Evolutionary conservation across 148 eudicot species (phyloP).

Genomic region (Camellia lanceoleosa): DNA sequence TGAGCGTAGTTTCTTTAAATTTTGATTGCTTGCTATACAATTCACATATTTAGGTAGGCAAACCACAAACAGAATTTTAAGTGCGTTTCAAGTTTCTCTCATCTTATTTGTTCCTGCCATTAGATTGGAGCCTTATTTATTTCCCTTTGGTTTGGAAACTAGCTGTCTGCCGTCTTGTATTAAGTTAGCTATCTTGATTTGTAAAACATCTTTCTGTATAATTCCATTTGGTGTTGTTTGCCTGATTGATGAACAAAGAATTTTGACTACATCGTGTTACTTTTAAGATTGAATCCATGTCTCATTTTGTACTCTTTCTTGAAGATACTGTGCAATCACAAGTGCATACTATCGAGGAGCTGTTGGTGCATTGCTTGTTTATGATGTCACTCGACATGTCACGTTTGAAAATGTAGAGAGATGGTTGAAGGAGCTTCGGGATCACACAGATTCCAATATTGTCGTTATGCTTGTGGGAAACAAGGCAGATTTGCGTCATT

Average conservation of each 20-base stretch:
- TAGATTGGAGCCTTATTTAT: not conserved
- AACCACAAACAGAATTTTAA: not conserved
- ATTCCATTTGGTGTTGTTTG: not conserved
- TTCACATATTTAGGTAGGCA: not conserved
- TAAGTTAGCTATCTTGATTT: not conserved
- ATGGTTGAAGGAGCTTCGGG: slow-evolving; percentile 43
- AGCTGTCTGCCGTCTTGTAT: not conserved
- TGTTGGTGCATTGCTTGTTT: slow-evolving; percentile 35
- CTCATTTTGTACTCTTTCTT: slow-evolving; percentile 4
- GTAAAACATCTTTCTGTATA: not conserved
- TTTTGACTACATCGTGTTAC: not conserved
- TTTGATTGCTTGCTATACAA: not conserved
- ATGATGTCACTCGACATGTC: slow-evolving; percentile 33
- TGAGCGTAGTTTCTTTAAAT: not conserved
- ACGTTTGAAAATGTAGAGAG: slow-evolving; percentile 43
- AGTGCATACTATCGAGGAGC: slow-evolving; percentile 49
- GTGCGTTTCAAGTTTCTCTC: not conserved
- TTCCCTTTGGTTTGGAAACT: not conserved
- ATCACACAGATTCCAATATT: slow-evolving; percentile 37
- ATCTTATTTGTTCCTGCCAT: not conserved
- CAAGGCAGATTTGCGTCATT: slow-evolving; percentile 40
- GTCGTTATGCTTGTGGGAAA: slow-evolving; percentile 41
- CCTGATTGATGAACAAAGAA: too few relatives aligned
- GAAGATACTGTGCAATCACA: slow-evolving; percentile 41
- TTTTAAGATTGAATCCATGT: not conserved